These are phyloP conservation scores for Botryotinia convoluta DNA, from an alignment of 2,329 filamentous ascomycete species.

Conservation along the genomic window DNA sequence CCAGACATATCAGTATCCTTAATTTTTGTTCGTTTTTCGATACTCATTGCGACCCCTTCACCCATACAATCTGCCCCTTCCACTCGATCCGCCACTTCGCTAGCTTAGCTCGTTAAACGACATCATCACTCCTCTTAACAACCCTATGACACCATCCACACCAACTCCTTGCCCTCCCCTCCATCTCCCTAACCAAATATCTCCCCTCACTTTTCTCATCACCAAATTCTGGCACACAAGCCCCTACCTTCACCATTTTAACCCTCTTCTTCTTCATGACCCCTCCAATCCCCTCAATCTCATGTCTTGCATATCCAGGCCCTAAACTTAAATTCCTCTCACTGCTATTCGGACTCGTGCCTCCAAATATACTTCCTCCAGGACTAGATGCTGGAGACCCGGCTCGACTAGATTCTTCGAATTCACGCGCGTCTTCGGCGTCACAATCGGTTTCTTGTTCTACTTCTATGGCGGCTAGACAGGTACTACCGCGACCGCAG, in stretches of 20 bases:
- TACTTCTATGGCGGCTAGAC: slow-evolving; percentile 72
- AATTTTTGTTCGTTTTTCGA: neutral
- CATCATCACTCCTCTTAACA: slow-evolving; percentile 57
- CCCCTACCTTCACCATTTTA: slow-evolving; percentile 75
- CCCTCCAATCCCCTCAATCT: slow-evolving; percentile 88
- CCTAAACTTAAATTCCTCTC: slow-evolving; percentile 43
- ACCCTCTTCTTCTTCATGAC: slow-evolving; percentile 86
- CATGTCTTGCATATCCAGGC: slow-evolving; percentile 78
- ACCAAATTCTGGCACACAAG: slow-evolving; percentile 80
- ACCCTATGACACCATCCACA: slow-evolving; percentile 88
- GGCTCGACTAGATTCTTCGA: slow-evolving; percentile 26
- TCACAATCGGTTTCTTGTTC: slow-evolving; percentile 86
- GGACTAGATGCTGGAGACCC: slow-evolving; percentile 30
- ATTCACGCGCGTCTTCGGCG: slow-evolving; percentile 62
- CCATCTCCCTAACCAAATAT: slow-evolving; percentile 68
- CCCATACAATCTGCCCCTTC: neutral
- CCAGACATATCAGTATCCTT: neutral
- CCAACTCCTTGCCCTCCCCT: slow-evolving; percentile 72
- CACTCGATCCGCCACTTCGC: neutral
- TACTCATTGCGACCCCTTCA: neutral
- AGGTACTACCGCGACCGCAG: slow-evolving; percentile 75
- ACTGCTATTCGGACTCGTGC: slow-evolving; percentile 23
- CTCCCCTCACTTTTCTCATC: slow-evolving; percentile 67
- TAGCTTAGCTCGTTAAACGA: slow-evolving; percentile 21
- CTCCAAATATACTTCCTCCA: slow-evolving; percentile 17